These are phyloP conservation scores for Glaciozyma antarctica DNA, from an alignment of 768 basidiomycete species.

Conservation along the genomic window DNA sequence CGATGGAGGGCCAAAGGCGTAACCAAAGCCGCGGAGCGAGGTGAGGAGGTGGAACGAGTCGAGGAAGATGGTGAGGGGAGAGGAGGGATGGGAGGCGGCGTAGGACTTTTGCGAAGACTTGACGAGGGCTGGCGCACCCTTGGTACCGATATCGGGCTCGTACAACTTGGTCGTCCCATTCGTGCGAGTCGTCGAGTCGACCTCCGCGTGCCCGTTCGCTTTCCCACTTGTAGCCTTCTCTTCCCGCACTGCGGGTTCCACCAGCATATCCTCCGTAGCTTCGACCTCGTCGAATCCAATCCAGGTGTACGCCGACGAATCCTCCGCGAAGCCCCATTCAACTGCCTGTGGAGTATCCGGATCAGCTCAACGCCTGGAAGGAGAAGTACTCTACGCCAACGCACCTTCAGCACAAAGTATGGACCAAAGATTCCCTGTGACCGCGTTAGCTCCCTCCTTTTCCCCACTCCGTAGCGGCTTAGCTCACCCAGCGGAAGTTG, in stretches of 20 bases:
- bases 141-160: not conserved
- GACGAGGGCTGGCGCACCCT: not conserved
- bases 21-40: conserved; percentile 18
- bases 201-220: not conserved
- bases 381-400: not conserved
- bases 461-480: not conserved
- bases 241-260: not conserved
- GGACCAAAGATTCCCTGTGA: not conserved
- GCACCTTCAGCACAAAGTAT: not conserved
- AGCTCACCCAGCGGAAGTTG: not conserved
- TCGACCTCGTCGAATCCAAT: not conserved
- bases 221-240: not conserved
- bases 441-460: not conserved
- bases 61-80: not conserved
- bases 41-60: conserved; percentile 22
- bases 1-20: conserved; percentile 10
- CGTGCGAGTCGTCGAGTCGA: not conserved
- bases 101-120: not conserved
- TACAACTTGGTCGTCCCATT: not conserved
- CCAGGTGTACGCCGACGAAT: not conserved
- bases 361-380: not conserved
- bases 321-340: not conserved
- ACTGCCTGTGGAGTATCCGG: not conserved
- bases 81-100: not conserved
- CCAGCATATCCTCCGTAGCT: not conserved